Percentiles rank a stretch among this genome's conserved stretches.
phyloP scores from a whole-genome alignment of 768 basidiomycete genomes.

The Rubroboletus satanas region DNA sequence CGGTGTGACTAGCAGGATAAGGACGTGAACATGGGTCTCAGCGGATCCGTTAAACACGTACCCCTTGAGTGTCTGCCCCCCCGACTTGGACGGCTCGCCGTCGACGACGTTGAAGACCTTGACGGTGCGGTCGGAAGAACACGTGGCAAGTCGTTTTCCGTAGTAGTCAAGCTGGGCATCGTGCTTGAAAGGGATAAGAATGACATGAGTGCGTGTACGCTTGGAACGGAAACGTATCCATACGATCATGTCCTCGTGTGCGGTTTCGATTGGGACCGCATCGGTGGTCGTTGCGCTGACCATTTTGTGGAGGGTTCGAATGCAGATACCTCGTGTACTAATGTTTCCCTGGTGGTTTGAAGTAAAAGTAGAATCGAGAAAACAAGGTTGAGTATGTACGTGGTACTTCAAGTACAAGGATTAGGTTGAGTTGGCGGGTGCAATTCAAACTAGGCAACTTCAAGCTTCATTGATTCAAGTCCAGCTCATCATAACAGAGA shows the following conservation, averaged over 20 bases:
- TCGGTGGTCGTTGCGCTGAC: constrained; percentile 49
- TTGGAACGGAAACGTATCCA: constrained; percentile 1
- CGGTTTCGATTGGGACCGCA: constrained; percentile 86
- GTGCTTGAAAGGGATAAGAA: constrained; percentile 52
- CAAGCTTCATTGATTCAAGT: no score
- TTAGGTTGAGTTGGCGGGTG: neutral
- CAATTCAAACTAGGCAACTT: neutral
- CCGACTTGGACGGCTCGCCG: constrained; percentile 68
- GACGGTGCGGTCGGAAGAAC: constrained; percentile 92
- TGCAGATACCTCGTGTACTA: neutral
- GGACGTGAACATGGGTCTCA: neutral
- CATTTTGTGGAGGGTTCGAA: constrained; percentile 5
- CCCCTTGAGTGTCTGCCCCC: constrained; percentile 79
- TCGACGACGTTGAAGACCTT: constrained; percentile 94
- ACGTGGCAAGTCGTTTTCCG: constrained; percentile 93
- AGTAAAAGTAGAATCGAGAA: neutral
- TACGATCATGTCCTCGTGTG: constrained; percentile 99
- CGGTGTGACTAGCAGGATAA: constrained; percentile 68
- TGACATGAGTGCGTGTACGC: neutral
- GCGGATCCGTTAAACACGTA: constrained; percentile 29
- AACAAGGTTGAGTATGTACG: neutral
- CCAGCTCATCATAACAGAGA: neutral
- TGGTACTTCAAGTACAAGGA: neutral
- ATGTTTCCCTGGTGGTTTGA: neutral
- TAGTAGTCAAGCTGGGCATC: constrained; percentile 99